Evolutionary conservation across 805 yeast genomes (phyloP).

Genomic region (Wickerhamomyces bovis): DNA sequence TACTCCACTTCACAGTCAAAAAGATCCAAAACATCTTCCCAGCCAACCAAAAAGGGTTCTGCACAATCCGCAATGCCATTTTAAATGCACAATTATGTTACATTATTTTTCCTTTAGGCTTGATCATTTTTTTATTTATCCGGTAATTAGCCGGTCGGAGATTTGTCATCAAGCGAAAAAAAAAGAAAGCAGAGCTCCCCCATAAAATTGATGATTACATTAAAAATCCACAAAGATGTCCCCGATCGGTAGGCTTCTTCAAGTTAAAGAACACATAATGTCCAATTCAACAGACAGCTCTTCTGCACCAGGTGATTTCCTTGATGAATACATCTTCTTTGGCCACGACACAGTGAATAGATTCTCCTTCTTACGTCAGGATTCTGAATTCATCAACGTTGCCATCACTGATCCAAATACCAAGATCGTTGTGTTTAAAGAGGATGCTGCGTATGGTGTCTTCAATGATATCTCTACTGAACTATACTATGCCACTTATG

Average conservation of each 20-base stretch:
- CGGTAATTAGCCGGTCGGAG: background rate
- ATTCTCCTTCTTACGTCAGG: slow-evolving; percentile 52
- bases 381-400: slow-evolving; percentile 37
- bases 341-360: slow-evolving; percentile 51
- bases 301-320: background rate
- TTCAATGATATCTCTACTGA: background rate
- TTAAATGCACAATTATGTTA: background rate
- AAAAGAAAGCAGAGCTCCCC: no score
- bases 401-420: slow-evolving; percentile 37
- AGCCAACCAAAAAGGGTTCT: background rate
- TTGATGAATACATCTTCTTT: slow-evolving; percentile 26
- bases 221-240: background rate
- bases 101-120: no score
- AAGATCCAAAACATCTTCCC: background rate
- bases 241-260: background rate
- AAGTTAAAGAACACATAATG: background rate
- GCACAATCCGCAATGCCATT: background rate
- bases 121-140: no score
- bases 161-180: background rate
- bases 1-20: background rate
- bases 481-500: slow-evolving; percentile 15
- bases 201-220: no score
- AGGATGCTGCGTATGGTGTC: slow-evolving; percentile 22
- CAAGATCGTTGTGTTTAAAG: slow-evolving; percentile 32
- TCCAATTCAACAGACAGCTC: background rate